A percentile compares a stretch with the other conserved stretches of the same genome.
These are phyloP conservation scores for Ophiostoma angusticollis DNA, from an alignment of 2,329 filamentous ascomycete species.

Conservation along the genomic window DNA sequence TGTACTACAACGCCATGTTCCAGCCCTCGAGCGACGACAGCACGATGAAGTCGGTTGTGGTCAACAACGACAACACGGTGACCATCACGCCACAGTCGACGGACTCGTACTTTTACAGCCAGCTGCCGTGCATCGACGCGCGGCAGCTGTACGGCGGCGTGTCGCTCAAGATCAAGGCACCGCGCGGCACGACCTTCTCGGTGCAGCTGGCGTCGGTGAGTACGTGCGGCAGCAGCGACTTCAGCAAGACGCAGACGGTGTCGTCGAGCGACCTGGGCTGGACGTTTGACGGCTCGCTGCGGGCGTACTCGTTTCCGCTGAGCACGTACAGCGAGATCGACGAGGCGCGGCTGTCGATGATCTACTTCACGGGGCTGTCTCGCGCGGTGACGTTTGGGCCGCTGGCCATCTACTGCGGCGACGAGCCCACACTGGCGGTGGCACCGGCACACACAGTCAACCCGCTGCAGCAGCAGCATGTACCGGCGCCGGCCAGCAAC, in stretches of 20 bases:
- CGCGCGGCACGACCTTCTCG: constrained; percentile 35
- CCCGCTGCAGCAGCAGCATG: constrained; percentile 25
- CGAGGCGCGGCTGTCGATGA: constrained; percentile 35
- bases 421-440: constrained; percentile 34
- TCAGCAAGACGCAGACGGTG: constrained; percentile 22
- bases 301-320: constrained; percentile 46
- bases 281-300: constrained; percentile 47
- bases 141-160: constrained; percentile 40
- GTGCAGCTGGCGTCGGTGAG: constrained; percentile 37
- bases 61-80: constrained; percentile 37
- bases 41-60: constrained; percentile 41
- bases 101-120: constrained; percentile 45
- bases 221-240: constrained; percentile 26
- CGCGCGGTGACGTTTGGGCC: constrained; percentile 39
- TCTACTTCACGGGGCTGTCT: constrained; percentile 36
- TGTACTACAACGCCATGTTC: constrained; percentile 46
- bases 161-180: constrained; percentile 40
- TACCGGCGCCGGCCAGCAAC: constrained; percentile 35
- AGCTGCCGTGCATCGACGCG: constrained; percentile 41
- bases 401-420: constrained; percentile 45
- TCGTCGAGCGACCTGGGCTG: constrained; percentile 41
- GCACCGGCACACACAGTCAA: constrained; percentile 12
- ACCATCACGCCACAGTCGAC: constrained; percentile 36
- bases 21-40: constrained; percentile 43
- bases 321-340: constrained; percentile 37